Percentiles rank a stretch among this genome's conserved stretches.
Conservation (phyloP, 495 filamentous ascomycete genomes). For the Penicillium samsonianum region DNA sequence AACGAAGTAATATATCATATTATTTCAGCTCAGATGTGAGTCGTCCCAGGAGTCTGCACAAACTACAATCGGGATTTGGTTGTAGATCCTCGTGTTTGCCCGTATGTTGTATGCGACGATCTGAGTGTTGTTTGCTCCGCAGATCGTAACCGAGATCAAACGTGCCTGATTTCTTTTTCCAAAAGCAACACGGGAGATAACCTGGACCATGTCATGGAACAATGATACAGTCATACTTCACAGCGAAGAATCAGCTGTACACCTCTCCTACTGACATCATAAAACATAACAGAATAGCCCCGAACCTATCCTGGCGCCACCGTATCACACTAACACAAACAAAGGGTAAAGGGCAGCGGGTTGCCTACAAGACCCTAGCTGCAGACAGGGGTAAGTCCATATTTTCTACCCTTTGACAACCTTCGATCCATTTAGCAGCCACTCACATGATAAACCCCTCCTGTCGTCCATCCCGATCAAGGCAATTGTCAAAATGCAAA, state of each 20-base stretch:
- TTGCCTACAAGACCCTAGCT: too few relatives aligned
- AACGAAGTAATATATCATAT: too few relatives aligned
- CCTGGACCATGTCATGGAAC: not conserved
- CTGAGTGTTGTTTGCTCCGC: not conserved
- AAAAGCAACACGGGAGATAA: not conserved
- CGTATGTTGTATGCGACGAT: not conserved
- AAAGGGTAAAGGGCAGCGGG: too few relatives aligned
- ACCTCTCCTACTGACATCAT: too few relatives aligned
- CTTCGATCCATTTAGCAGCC: not conserved
- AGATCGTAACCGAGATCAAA: not conserved
- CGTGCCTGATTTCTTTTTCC: not conserved
- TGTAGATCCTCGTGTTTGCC: not conserved
- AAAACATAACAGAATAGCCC: not conserved
- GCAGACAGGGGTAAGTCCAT: not conserved
- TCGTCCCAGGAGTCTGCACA: not conserved
- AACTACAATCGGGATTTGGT: not conserved
- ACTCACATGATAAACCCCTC: slow-evolving; percentile 6
- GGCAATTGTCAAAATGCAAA: not conserved
- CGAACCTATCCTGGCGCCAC: not conserved
- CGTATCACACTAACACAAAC: not conserved
- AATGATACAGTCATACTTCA: not conserved
- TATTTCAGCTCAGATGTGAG: too few relatives aligned
- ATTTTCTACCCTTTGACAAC: too few relatives aligned
- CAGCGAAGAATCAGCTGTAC: too few relatives aligned
- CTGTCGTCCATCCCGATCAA: not conserved